Evolutionary conservation across 2,329 filamentous ascomycete species (phyloP), one percentile per base, ranked within the genome.

Genomic region (Epichloe brachyelytri): DNA sequence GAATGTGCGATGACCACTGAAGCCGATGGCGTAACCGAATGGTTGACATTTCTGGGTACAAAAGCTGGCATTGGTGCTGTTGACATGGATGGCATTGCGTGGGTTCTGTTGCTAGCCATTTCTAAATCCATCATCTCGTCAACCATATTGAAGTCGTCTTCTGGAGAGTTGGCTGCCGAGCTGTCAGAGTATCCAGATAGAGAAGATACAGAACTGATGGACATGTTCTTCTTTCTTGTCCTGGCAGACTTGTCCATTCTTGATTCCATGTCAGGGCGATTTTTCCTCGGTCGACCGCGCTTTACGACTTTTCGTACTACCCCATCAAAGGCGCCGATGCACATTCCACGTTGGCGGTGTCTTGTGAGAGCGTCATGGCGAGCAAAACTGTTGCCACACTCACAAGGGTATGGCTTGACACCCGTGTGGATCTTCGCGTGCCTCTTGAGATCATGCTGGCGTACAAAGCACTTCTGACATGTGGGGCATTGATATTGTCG

Each of bases 351-450:
- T 67, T 97, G 93, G 50, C 90, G 82, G 65, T 98, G 93, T 51
- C 93, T 81, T 20, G 93, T 97, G 49, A 98, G 77, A 15, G 93
- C 93, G 65, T 98, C 93, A 62, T 97, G 91, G 51, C 93, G 82
- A 36, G 91, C 91, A 65, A 98, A 98, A 58, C 85, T 88, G 68
- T 94, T 94, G 52, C 91, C 89, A 64, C 93, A 98, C 56, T 88
- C 83, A 69, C 93, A 98, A 44, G 88, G 86, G 65, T 96, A 95
- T 4, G 91, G 89, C 72, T 96, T 96, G 69, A 94, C 85, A 47
- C 90, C 90, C 1, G 88, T 95, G 70, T 98, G 93, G 52, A 97
- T 98, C 71, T 97, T 96, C 58, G 90, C 86, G 65, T 98, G 93
- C 54, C 93, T 83, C 74, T 97, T 98, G 54, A 97, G 81, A 66